Percentiles rank a stretch among this genome's conserved stretches.
Conservation (phyloP, 345 rosid genomes). For the Eucalyptus victrix region DNA sequence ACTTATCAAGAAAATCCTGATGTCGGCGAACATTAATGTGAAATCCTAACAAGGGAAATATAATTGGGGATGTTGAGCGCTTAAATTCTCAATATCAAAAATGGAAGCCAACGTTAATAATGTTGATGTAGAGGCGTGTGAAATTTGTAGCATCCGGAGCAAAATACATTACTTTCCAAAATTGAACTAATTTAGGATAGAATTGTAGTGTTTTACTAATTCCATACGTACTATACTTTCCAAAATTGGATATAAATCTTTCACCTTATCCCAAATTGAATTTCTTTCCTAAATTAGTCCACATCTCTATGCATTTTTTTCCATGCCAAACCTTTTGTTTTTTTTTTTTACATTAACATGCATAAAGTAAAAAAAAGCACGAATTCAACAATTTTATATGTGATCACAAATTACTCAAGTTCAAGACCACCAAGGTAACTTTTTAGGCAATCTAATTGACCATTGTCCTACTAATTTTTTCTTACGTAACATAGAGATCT, state of each 20-base stretch:
- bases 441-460: neutral
- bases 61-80: neutral
- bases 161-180: neutral
- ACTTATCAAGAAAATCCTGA: neutral
- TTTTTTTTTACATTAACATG: neutral
- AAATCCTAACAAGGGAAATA: neutral
- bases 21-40: neutral
- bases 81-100: neutral
- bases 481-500: fast-evolving
- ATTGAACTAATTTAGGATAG: no score
- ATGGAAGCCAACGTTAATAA: neutral
- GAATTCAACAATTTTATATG: neutral
- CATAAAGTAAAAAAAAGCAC: neutral
- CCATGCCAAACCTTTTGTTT: neutral
- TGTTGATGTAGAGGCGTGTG: neutral
- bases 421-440: fast-evolving
- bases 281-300: neutral
- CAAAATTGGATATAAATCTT: neutral
- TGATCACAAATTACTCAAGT: fast-evolving
- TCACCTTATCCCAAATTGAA: neutral
- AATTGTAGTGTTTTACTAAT: neutral
- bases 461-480: neutral
- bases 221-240: neutral
- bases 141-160: neutral
- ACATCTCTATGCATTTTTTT: neutral